Conservation (phyloP, 2,329 filamentous ascomycete species). For the Penicillium brevicompactum region DNA sequence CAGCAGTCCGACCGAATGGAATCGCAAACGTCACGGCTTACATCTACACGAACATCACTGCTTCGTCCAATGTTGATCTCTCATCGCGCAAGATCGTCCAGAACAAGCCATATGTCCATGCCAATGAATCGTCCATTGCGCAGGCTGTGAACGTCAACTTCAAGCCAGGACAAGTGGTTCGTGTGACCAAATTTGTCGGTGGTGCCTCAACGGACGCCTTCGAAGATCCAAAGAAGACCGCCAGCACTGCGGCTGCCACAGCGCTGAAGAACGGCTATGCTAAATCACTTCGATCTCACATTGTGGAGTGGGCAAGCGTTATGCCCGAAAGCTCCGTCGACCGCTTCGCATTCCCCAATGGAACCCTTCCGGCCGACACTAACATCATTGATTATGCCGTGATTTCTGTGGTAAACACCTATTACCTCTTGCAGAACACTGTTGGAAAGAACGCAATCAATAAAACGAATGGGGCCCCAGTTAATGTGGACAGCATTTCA, state of each 20-base stretch:
- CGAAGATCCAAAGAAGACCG: constrained; percentile 55
- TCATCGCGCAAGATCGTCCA: constrained; percentile 48
- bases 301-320: constrained; percentile 63
- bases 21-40: constrained; percentile 66
- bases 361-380: constrained; percentile 58
- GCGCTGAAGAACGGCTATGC: constrained; percentile 58
- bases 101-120: constrained; percentile 52
- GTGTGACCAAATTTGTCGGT: constrained; percentile 68
- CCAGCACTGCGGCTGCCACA: constrained; percentile 56
- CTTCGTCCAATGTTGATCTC: constrained; percentile 43
- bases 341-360: constrained; percentile 61
- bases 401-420: constrained; percentile 50
- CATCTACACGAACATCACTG: constrained; percentile 51
- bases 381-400: constrained; percentile 58
- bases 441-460: constrained; percentile 57
- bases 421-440: constrained; percentile 53
- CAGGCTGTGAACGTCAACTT: constrained; percentile 60
- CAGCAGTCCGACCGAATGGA: constrained; percentile 65
- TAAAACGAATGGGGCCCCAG: constrained; percentile 50
- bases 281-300: constrained; percentile 58
- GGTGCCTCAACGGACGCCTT: constrained; percentile 71
- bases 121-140: constrained; percentile 66
- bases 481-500: constrained; percentile 65
- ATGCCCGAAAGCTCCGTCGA: constrained; percentile 66
- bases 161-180: constrained; percentile 54